Evolutionary conservation across 1,284 basidiomycete species (phyloP).

Genomic region (Cutaneotrichosporon sp.): DNA sequence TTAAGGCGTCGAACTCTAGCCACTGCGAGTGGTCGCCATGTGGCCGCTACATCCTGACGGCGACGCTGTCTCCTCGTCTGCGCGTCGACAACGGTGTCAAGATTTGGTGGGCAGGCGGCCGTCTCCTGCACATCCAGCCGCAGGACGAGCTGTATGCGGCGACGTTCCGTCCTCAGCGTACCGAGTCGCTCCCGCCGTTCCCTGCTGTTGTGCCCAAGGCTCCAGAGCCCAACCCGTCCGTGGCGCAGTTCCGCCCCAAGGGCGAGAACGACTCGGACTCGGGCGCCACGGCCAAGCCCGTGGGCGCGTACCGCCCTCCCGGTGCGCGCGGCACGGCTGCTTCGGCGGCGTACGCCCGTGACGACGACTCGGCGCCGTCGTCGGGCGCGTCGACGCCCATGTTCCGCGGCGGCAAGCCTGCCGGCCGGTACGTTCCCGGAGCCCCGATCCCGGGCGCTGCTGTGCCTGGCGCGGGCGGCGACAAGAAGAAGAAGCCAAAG

Average conservation of each 20-base stretch:
- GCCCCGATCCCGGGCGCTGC: constrained; percentile 50
- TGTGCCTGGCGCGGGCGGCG: constrained; percentile 41
- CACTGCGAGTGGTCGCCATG: constrained; percentile 94
- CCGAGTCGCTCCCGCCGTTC: constrained; percentile 66
- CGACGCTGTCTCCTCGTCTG: constrained; percentile 85
- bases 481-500: constrained; percentile 56
- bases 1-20: constrained; percentile 82
- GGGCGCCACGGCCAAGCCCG: constrained; percentile 56
- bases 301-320: constrained; percentile 83
- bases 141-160: constrained; percentile 81
- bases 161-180: constrained; percentile 70
- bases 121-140: constrained; percentile 75
- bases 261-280: constrained; percentile 31
- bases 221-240: constrained; percentile 63
- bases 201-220: constrained; percentile 66
- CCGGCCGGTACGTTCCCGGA: constrained; percentile 61
- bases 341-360: constrained; percentile 80
- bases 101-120: constrained; percentile 88
- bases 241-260: constrained; percentile 43
- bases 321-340: constrained; percentile 82
- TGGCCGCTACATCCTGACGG: constrained; percentile 86
- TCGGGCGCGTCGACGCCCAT: constrained; percentile 51
- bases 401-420: constrained; percentile 56
- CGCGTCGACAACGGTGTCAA: constrained; percentile 97
- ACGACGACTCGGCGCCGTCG: constrained; percentile 60